Conservation (phyloP, 331 rosid genomes). For the Stylosanthes scabra region DNA sequence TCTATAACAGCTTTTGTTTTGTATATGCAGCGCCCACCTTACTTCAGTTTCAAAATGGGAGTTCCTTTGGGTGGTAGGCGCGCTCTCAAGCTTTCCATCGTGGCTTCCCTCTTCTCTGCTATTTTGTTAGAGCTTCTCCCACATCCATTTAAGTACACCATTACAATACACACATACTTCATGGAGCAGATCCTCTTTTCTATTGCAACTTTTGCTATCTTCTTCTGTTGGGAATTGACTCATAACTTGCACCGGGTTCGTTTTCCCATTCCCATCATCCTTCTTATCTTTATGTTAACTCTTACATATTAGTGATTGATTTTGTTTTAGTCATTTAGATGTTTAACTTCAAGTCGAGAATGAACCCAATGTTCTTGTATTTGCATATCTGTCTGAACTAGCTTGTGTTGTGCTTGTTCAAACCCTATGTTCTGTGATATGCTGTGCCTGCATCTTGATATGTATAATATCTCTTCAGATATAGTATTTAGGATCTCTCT, state of each 20-base stretch:
- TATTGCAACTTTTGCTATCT: constrained; percentile 66
- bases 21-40: constrained; percentile 83
- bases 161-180: constrained; percentile 49
- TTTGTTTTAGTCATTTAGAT: background rate
- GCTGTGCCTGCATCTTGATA: background rate
- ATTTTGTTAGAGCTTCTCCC: constrained; percentile 58
- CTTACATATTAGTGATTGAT: constrained; percentile 17
- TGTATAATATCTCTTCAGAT: constrained; percentile 10
- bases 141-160: constrained; percentile 43
- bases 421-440: background rate
- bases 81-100: constrained; percentile 72
- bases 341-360: too few species aligned
- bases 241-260: constrained; percentile 84
- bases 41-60: constrained; percentile 96
- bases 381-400: too few species aligned
- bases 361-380: too few species aligned
- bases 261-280: constrained; percentile 29
- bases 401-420: background rate
- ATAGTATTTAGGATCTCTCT: constrained; percentile 1
- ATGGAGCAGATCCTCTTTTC: constrained; percentile 56
- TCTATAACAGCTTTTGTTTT: constrained; percentile 14
- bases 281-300: constrained; percentile 17
- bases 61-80: constrained; percentile 62
- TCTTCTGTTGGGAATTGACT: constrained; percentile 87
- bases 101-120: constrained; percentile 64